phyloP scores from a whole-genome alignment of 2,329 filamentous ascomycete genomes.

The Stachybotrys chartarum region DNA sequence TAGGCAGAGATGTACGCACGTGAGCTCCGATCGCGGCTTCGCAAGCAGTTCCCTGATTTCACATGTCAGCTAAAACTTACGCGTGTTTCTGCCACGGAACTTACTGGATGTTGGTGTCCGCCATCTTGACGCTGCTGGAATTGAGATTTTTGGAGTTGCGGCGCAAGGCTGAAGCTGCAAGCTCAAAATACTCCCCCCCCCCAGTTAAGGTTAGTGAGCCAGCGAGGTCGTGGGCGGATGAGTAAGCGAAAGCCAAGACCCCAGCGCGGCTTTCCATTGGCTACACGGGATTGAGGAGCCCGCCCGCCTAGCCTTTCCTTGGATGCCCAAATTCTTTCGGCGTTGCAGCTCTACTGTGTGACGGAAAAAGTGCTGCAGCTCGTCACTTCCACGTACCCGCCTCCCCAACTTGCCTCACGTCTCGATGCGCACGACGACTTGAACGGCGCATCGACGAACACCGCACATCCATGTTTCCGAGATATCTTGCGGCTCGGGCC shows the following conservation, averaged over 20 bases:
- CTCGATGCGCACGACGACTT: constrained; percentile 26
- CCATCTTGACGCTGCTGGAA: constrained; percentile 35
- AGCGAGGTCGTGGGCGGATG: neutral
- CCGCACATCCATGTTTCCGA: constrained; percentile 49
- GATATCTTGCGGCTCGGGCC: constrained; percentile 45
- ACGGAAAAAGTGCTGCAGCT: constrained; percentile 24
- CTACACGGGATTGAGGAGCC: neutral
- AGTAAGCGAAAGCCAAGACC: neutral
- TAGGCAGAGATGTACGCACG: constrained; percentile 50
- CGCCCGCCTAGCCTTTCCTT: neutral
- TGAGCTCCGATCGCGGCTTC: constrained; percentile 86
- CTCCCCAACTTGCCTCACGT: constrained; percentile 1
- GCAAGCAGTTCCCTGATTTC: constrained; percentile 69
- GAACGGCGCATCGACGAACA: constrained; percentile 27
- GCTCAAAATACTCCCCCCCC: constrained; percentile 15
- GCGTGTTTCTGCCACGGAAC: constrained; percentile 14
- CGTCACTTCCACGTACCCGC: constrained; percentile 10
- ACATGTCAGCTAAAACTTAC: constrained; percentile 39
- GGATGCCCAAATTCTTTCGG: neutral
- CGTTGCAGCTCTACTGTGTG: neutral
- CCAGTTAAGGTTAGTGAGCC: neutral
- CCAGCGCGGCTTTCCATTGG: neutral
- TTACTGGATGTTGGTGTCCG: constrained; percentile 67
- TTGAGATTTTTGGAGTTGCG: constrained; percentile 8
- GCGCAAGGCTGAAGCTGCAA: constrained; percentile 26